Evolutionary conservation across 2,329 filamentous ascomycete genomes (phyloP).

Genomic region (Metarhizium sp.): DNA sequence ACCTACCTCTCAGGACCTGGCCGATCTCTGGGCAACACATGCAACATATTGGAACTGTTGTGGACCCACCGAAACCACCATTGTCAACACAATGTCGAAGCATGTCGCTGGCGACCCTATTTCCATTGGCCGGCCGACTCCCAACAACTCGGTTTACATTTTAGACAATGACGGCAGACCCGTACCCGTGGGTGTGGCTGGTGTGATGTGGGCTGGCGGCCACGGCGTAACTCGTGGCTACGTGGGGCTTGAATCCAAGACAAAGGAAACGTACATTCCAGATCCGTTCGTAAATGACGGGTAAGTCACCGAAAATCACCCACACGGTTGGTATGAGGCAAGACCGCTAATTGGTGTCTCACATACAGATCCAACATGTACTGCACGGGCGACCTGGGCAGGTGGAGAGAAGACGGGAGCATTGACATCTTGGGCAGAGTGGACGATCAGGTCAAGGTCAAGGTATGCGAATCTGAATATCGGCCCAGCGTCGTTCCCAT

Average conservation of each 20-base stretch:
- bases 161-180: conserved; percentile 36
- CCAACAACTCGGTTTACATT: conserved; percentile 48
- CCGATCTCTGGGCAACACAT: conserved; percentile 43
- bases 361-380: conserved; percentile 39
- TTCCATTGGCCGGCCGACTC: conserved; percentile 45
- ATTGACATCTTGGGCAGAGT: conserved; percentile 45
- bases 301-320: conserved; percentile 21
- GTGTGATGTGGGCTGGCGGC: conserved; percentile 49
- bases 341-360: conserved; percentile 5
- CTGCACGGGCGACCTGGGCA: conserved; percentile 50
- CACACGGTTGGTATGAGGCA: conserved; percentile 3
- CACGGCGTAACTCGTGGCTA: conserved; percentile 46
- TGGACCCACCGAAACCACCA: conserved; percentile 50
- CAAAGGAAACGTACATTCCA: conserved; percentile 35
- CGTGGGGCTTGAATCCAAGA: conserved; percentile 41
- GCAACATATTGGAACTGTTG: conserved; percentile 46
- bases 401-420: conserved; percentile 42
- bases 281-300: conserved; percentile 44
- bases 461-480: conserved; percentile 23
- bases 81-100: conserved; percentile 47
- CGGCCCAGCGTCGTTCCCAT: neutral
- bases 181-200: conserved; percentile 36
- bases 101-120: conserved; percentile 36
- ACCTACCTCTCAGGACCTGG: conserved; percentile 38
- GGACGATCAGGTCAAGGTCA: conserved; percentile 56